Evolutionary conservation across 106 monocot species (phyloP), one percentile per base, ranked within the genome.

Genomic region (Dendrobium nobile): DNA sequence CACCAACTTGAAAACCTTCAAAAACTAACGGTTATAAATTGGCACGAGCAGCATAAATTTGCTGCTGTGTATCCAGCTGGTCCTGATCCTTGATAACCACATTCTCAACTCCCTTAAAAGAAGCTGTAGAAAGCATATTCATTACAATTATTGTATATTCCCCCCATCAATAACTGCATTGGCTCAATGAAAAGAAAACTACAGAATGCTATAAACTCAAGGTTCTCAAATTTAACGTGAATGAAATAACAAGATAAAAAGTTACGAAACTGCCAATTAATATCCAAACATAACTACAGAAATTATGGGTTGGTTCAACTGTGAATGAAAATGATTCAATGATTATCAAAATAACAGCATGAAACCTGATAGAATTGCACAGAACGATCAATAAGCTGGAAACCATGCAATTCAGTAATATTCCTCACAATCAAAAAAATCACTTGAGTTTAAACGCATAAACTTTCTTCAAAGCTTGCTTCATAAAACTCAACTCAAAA

Each of bases 61-160:
- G 96, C 96, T 9, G 96, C 96, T 9, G 96, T 96, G 82, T 93
- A 96, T 67, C 96, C 96, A 85, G 96, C 96, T 43, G 96, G 96
- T 22, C 96, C 96, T 59, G 96, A 96, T 31, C 96, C 96, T 48
- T 88, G 77, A 96, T 93, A 44, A 94, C 96, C 80, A 96, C 56
- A 88, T 96, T 96, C 86, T 96, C 96, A 64, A 93, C 75, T 77
- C 87, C 92, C 24, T 59, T 78, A 64, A 28, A 77, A 88, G 87
- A 64, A 86, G 41, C 91, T 89, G 77, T 41, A 78, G 41, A 17
- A 82, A 80, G 40, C 37, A 73, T 64, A 64, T 64, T 5, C 22
- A 64, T 64, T 64, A 64, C 64, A 64, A n/a, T 8, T 64, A 5
- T 64, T 24, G 2, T 8, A 26, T 9, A 64, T 40, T 48, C 42